Conservation (phyloP, 106 monocot genomes). For the Dendrobium catenatum region DNA sequence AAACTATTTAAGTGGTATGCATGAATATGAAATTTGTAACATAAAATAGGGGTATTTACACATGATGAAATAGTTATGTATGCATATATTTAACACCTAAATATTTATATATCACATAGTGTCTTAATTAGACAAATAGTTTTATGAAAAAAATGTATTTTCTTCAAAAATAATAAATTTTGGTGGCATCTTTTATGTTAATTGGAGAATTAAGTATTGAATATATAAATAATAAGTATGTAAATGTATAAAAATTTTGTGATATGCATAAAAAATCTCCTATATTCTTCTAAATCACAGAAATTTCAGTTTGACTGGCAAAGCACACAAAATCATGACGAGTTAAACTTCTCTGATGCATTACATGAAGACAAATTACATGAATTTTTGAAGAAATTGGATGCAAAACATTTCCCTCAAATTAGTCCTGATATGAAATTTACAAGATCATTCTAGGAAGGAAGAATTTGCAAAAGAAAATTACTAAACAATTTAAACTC, state of each 20-base stretch:
- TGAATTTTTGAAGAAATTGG: background rate
- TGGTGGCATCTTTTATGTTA: too few relatives aligned
- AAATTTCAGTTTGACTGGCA: background rate
- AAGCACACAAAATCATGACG: background rate
- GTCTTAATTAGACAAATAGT: too few relatives aligned
- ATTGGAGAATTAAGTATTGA: too few relatives aligned
- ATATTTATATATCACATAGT: too few relatives aligned
- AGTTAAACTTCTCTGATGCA: too few relatives aligned
- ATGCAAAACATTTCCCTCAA: background rate
- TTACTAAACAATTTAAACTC: background rate
- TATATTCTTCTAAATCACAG: background rate
- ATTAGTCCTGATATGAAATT: background rate
- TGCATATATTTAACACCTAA: too few relatives aligned
- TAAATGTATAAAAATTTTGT: too few relatives aligned
- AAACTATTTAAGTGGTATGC: background rate
- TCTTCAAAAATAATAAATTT: too few relatives aligned
- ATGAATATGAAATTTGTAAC: background rate
- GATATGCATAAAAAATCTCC: too few relatives aligned
- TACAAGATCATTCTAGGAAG: background rate
- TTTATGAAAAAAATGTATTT: too few relatives aligned
- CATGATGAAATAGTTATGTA: too few relatives aligned
- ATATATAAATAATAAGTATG: too few relatives aligned
- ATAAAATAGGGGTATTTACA: background rate
- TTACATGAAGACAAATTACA: background rate
- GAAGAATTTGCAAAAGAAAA: background rate